A percentile compares a stretch with the other conserved stretches of the same genome.
These are phyloP conservation scores for Chytriomyces sp. DNA, from an alignment of 192 early-diverging fungal genomes.

Conservation along the genomic window DNA sequence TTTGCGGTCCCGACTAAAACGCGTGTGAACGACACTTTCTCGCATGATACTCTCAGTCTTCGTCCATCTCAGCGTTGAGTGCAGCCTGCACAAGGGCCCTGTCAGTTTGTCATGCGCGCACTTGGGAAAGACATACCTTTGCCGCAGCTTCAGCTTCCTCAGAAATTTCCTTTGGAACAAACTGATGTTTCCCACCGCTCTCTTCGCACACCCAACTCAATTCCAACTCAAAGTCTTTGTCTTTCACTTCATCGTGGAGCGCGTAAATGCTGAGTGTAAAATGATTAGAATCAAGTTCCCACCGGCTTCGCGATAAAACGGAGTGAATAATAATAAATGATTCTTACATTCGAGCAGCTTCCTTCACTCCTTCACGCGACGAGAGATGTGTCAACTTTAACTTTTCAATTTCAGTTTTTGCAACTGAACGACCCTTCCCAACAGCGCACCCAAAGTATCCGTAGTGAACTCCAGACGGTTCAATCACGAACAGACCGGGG, in stretches of 20 bases:
- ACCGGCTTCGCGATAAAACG: not conserved
- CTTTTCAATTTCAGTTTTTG: conserved; percentile 99
- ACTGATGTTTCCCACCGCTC: conserved; percentile 74
- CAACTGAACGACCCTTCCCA: conserved; percentile 95
- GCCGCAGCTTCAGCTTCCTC: conserved; percentile 83
- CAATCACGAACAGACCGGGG: conserved; percentile 90
- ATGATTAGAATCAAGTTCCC: not conserved
- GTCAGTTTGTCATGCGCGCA: not conserved
- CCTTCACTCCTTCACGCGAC: conserved; percentile 87
- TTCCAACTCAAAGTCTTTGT: conserved; percentile 99
- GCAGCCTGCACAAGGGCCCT: conserved; percentile 38
- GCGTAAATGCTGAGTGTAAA: conserved; percentile 75
- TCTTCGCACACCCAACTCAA: conserved; percentile 93
- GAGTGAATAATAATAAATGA: conserved; percentile 2
- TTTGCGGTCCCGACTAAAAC: no score
- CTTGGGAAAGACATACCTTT: conserved; percentile 26
- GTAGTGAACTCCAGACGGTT: conserved; percentile 95
- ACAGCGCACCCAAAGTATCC: conserved; percentile 93
- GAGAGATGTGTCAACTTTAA: conserved; percentile 85
- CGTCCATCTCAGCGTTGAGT: conserved; percentile 56
- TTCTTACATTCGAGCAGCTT: conserved; percentile 88
- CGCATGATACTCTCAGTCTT: conserved; percentile 40
- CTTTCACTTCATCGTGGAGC: conserved; percentile 95
- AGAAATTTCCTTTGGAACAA: conserved; percentile 87
- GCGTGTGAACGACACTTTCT: no score